Base-by-base conservation (phyloP, 768 basidiomycete species). In the Lentinula aciculospora region DNA sequence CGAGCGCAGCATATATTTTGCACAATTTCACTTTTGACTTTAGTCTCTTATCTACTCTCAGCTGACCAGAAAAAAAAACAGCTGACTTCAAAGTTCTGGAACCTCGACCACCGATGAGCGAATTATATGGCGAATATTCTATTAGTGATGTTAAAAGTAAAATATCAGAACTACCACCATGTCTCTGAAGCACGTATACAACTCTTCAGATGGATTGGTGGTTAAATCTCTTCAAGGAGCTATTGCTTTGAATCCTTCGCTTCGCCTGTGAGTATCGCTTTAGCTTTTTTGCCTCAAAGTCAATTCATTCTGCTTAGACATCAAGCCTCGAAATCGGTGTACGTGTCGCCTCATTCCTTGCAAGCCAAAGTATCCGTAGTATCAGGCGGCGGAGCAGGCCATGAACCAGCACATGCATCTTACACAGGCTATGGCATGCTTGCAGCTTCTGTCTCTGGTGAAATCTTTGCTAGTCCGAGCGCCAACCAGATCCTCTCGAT, bases 391-490 rank as follows among this genome's bases (percentile, higher is more conserved):
- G 81, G 81, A 0, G 75, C 77, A 37, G 83, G 83, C 6, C 83
- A 85, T 61, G 83, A 85, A 64, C 83, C 84, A 3, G 81, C 82
- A 0, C 80, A 82, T 62, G 78, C 78, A 3, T 78, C 75, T 0
- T 83, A 83, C 61, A 81, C 81, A 4, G 84, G 83, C 4, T 62
- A 67, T n/a, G 82, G 83, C 17, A 79, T 84, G 71, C 75, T 85
- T 25, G 63, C 73, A 9, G 82, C 81, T 1, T 77, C 77, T 4
- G 80, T 84, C 6, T 79, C 77, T n/a, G 84, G 83, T 2, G 82
- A 85, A 50, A 78, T 83, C 19, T 85, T 85, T 63, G 82, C 84
- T 9, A 81, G 78, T 46, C 85, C 83, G 0, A 83, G 80, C 61
- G 80, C 82, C n/a, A 76, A 76, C 48, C 82, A 84, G 65, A 78